Conservation (phyloP, 164 flowering plant species). For the Malania oleifera region DNA sequence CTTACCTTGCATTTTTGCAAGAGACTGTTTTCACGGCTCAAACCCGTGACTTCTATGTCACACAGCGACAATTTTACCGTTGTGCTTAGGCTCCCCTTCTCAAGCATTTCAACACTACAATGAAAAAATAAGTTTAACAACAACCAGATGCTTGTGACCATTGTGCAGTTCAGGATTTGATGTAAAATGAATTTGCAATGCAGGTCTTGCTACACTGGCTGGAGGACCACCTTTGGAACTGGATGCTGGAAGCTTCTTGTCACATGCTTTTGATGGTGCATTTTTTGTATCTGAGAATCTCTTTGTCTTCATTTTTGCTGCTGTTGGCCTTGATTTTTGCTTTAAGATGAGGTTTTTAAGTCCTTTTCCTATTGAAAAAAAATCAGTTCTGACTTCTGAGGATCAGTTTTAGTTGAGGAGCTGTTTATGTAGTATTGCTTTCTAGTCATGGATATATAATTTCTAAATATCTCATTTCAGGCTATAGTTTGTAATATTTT, state of each 20-base stretch:
- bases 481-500: too few species aligned
- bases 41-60: too few species aligned
- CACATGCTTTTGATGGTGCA: slow-evolving; percentile 62
- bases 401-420: slow-evolving; percentile 6
- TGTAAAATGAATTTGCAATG: slow-evolving; percentile 15
- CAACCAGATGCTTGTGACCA: neutral
- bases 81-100: too few species aligned
- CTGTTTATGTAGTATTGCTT: too few species aligned
- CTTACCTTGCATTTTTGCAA: too few species aligned
- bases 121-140: neutral
- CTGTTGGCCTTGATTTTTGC: slow-evolving; percentile 69
- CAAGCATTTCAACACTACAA: neutral
- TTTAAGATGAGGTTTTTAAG: slow-evolving; percentile 62
- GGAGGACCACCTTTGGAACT: slow-evolving; percentile 67
- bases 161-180: too few species aligned
- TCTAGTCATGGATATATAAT: neutral
- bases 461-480: too few species aligned
- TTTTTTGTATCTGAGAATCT: slow-evolving; percentile 52
- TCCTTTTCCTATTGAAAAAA: slow-evolving; percentile 63
- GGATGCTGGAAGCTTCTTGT: slow-evolving; percentile 41
- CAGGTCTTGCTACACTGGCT: slow-evolving; percentile 68
- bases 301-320: slow-evolving; percentile 60
- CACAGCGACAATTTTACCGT: too few species aligned
- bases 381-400: slow-evolving; percentile 13
- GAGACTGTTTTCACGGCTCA: too few species aligned